A percentile compares a stretch with the other conserved stretches of the same genome.
Evolutionary conservation across 257 asterid species (phyloP).

Genomic region (Cynanchum wilfordii): DNA sequence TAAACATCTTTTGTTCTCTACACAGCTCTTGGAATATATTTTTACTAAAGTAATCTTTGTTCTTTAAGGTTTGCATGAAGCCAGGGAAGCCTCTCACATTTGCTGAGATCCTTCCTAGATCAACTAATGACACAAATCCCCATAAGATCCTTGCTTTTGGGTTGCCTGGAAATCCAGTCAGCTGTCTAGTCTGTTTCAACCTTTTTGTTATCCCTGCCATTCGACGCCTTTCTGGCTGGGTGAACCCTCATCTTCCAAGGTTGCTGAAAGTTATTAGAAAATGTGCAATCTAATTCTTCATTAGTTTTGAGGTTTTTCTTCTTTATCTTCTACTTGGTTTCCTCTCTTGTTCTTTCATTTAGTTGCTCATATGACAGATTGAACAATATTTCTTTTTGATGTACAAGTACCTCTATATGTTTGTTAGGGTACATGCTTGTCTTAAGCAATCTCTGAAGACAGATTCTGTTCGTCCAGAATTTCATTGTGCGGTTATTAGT

Average conservation of each 20-base stretch:
- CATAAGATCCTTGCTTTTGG: constrained; percentile 88
- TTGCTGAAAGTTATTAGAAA: constrained; percentile 26
- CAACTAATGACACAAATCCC: constrained; percentile 30
- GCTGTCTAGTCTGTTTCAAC: constrained; percentile 93
- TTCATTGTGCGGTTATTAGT: constrained; percentile 65
- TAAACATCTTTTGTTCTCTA: background rate
- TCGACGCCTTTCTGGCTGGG: constrained; percentile 87
- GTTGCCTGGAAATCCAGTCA: constrained; percentile 96
- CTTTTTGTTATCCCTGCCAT: constrained; percentile 88
- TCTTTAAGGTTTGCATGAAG: constrained; percentile 74
- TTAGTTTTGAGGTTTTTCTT: constrained; percentile 13
- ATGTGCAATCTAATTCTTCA: constrained; percentile 12
- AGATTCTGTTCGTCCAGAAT: constrained; percentile 71
- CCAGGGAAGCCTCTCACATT: constrained; percentile 97
- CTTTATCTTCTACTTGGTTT: constrained; percentile 3
- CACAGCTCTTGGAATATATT: constrained; percentile 9
- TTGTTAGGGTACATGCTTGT: constrained; percentile 73
- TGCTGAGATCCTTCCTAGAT: constrained; percentile 58
- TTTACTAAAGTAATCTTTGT: constrained; percentile 11
- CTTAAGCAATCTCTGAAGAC: constrained; percentile 73
- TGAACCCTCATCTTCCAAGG: constrained; percentile 82
- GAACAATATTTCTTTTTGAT: constrained; percentile 16
- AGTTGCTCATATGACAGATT: constrained; percentile 13
- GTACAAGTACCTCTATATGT: constrained; percentile 7
- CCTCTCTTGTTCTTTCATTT: constrained; percentile 11